A percentile compares a stretch with the other conserved stretches of the same genome.
phyloP scores from a whole-genome alignment of 148 eudicot species.

The Camellia japonica region DNA sequence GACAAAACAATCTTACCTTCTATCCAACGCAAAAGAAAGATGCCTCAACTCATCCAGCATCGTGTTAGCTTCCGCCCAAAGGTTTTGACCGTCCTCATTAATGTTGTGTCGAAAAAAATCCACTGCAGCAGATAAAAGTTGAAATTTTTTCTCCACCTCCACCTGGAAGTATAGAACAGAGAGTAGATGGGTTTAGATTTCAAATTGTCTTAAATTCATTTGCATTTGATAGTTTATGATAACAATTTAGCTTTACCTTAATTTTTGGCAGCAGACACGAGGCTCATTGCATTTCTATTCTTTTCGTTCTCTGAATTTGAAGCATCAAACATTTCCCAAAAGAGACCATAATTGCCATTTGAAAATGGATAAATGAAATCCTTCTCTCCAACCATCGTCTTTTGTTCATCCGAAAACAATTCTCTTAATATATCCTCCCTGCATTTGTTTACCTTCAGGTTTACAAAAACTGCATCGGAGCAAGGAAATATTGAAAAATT shows the following conservation, averaged over 20 bases:
- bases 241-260: background rate
- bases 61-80: slow-evolving; percentile 7
- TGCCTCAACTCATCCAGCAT: slow-evolving; percentile 15
- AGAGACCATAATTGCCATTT: background rate
- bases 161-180: background rate
- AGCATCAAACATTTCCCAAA: slow-evolving; percentile 11
- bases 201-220: background rate
- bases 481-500: slow-evolving; percentile 2
- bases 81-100: background rate
- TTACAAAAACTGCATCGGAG: slow-evolving; percentile 25
- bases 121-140: slow-evolving; percentile 4
- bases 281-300: background rate
- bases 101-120: background rate
- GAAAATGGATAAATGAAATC: background rate
- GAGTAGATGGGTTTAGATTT: background rate
- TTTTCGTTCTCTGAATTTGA: background rate
- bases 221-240: background rate
- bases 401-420: slow-evolving; percentile 10
- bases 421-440: slow-evolving; percentile 5
- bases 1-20: slow-evolving; percentile 11
- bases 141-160: slow-evolving; percentile 9
- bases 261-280: background rate
- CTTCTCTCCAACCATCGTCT: background rate
- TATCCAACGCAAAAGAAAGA: slow-evolving; percentile 13
- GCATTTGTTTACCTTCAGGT: slow-evolving; percentile 6